A percentile compares a stretch with the other conserved stretches of the same genome.
phyloP scores from a whole-genome alignment of 2,329 filamentous ascomycete genomes.

The Neonectria coccinea region DNA sequence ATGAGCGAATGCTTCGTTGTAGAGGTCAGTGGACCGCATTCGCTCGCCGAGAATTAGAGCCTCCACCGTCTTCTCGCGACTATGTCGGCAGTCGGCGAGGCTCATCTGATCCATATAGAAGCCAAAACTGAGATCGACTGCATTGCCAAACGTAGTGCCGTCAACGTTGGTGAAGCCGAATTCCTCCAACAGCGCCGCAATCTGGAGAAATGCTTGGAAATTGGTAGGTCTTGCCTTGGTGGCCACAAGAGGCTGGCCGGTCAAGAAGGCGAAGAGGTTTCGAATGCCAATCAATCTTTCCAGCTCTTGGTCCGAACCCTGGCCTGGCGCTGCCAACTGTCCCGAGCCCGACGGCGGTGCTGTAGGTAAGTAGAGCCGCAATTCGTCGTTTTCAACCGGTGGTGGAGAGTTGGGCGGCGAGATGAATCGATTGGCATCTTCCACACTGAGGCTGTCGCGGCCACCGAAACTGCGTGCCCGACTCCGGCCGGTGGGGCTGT shows the following conservation, averaged over 20 bases:
- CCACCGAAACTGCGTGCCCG: conserved; percentile 61
- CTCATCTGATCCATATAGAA: conserved; percentile 82
- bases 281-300: conserved; percentile 69
- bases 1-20: conserved; percentile 92
- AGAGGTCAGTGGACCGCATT: conserved; percentile 84
- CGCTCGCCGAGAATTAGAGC: conserved; percentile 89
- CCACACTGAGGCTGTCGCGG: conserved; percentile 59
- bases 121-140: conserved; percentile 73
- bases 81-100: conserved; percentile 83
- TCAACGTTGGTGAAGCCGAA: conserved; percentile 69
- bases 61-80: conserved; percentile 89
- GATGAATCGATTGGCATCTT: conserved; percentile 59
- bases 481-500: conserved; percentile 47
- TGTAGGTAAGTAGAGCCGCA: conserved; percentile 66
- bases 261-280: conserved; percentile 75
- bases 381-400: conserved; percentile 54
- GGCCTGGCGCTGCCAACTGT: conserved; percentile 51
- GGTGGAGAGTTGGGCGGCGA: conserved; percentile 55
- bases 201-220: conserved; percentile 66
- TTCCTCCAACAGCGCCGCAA: conserved; percentile 65
- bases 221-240: conserved; percentile 64
- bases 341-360: conserved; percentile 53
- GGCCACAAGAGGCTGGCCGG: conserved; percentile 71
- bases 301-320: conserved; percentile 54
- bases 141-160: conserved; percentile 69